A percentile compares a stretch with the other conserved stretches of the same genome.
phyloP scores from a whole-genome alignment of 805 yeast species.

The Starmerella roubikii region DNA sequence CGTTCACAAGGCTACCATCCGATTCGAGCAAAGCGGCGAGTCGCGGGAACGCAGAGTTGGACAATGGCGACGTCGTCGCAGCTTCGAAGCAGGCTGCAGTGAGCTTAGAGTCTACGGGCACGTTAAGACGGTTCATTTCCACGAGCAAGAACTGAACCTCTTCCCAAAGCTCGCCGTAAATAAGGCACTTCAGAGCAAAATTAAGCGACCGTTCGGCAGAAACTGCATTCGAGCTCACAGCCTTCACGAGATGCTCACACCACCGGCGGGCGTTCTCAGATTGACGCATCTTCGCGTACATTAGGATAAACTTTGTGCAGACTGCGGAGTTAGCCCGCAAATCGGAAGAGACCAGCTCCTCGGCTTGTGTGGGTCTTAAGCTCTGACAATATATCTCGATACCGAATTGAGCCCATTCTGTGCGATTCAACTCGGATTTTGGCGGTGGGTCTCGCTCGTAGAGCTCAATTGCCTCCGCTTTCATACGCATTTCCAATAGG shows the following conservation, averaged over 20 bases:
- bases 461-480: constrained; percentile 1
- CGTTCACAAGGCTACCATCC: constrained; percentile 9
- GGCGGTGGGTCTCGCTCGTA: too few relatives aligned
- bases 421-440: too few relatives aligned
- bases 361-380: constrained; percentile 3
- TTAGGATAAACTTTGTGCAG: constrained; percentile 2
- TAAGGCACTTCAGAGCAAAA: too few relatives aligned
- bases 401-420: too few relatives aligned
- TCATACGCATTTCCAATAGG: constrained; percentile 1
- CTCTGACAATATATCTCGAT: constrained; percentile 1
- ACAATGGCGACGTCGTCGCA: neutral
- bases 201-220: too few relatives aligned
- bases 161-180: constrained; percentile 4
- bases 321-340: too few relatives aligned
- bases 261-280: neutral
- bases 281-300: constrained; percentile 2
- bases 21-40: constrained; percentile 4
- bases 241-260: neutral
- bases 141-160: constrained; percentile 1
- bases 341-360: constrained; percentile 2
- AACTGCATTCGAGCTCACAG: too few relatives aligned
- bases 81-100: constrained; percentile 2
- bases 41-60: neutral
- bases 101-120: constrained; percentile 1
- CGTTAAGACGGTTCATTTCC: neutral